These are phyloP conservation scores for Talaromyces marneffei DNA, from an alignment of 2,329 filamentous ascomycete species.

Conservation along the genomic window DNA sequence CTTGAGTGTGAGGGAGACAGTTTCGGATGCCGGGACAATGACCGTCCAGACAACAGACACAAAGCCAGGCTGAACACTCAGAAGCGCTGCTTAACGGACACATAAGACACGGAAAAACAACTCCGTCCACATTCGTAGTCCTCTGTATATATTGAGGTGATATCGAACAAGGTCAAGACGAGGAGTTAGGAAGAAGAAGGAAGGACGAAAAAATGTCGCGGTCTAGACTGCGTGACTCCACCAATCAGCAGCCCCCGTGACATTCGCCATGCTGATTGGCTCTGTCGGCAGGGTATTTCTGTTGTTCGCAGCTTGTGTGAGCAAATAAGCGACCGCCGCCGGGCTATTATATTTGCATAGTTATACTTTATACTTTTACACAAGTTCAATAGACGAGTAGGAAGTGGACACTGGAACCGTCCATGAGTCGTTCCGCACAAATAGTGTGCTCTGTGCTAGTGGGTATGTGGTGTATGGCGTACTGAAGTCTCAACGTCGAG, in stretches of 20 bases:
- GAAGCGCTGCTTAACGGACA: too few species aligned
- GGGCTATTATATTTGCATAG: background rate
- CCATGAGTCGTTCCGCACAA: background rate
- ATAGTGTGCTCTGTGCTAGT: background rate
- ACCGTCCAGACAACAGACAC: too few species aligned
- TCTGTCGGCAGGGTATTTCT: background rate
- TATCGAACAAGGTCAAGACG: background rate
- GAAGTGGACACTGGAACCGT: background rate
- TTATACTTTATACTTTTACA: background rate
- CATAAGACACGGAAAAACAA: too few species aligned
- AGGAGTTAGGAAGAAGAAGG: background rate
- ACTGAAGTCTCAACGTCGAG: background rate
- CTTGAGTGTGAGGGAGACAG: background rate
- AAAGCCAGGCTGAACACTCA: too few species aligned
- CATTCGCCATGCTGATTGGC: background rate
- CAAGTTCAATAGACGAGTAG: background rate
- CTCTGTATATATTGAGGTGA: background rate
- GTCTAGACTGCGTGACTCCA: background rate
- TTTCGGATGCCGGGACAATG: background rate
- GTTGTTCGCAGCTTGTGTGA: background rate
- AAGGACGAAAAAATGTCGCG: background rate
- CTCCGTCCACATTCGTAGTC: background rate
- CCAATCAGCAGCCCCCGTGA: background rate
- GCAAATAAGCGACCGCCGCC: background rate
- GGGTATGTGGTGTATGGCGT: background rate